Conservation (phyloP, 2,329 filamentous ascomycete species). For the Trichoderma hamatum region DNA sequence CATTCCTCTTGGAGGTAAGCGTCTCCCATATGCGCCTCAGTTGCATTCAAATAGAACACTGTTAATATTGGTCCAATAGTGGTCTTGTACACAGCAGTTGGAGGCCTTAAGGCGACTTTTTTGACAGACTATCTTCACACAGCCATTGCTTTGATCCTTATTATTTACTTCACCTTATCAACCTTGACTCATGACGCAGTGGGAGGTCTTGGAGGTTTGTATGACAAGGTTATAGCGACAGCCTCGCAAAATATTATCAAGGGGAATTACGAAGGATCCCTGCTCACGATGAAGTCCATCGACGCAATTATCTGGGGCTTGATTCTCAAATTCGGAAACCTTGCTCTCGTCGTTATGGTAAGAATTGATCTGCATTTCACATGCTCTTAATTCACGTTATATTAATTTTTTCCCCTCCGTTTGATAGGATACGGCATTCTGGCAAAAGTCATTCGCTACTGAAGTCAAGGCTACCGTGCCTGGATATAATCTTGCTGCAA, state of each 20-base stretch:
- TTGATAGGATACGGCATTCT: constrained; percentile 17
- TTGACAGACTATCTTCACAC: constrained; percentile 24
- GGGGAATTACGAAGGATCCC: constrained; percentile 17
- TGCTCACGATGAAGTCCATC: constrained; percentile 24
- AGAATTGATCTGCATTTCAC: background rate
- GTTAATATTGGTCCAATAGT: background rate
- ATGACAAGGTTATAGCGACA: constrained; percentile 20
- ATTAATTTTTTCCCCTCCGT: background rate
- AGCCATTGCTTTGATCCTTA: constrained; percentile 19
- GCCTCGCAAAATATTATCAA: constrained; percentile 18
- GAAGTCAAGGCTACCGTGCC: constrained; percentile 22
- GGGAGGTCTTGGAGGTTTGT: constrained; percentile 17
- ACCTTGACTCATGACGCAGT: constrained; percentile 20
- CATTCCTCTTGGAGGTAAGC: constrained; percentile 22
- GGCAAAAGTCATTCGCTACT: constrained; percentile 25
- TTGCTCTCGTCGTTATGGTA: constrained; percentile 24
- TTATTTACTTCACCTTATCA: constrained; percentile 18
- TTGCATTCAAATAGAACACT: background rate
- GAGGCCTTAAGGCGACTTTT: constrained; percentile 23
- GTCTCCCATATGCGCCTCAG: too few species aligned
- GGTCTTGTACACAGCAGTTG: constrained; percentile 22
- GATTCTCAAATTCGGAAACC: constrained; percentile 25
- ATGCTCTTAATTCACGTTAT: background rate
- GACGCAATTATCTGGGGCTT: constrained; percentile 18
- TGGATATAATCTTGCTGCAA: constrained; percentile 19